Percentiles rank a stretch among this genome's conserved stretches.
phyloP scores from a whole-genome alignment of 306 rosid species.

The Quercus variabilis region DNA sequence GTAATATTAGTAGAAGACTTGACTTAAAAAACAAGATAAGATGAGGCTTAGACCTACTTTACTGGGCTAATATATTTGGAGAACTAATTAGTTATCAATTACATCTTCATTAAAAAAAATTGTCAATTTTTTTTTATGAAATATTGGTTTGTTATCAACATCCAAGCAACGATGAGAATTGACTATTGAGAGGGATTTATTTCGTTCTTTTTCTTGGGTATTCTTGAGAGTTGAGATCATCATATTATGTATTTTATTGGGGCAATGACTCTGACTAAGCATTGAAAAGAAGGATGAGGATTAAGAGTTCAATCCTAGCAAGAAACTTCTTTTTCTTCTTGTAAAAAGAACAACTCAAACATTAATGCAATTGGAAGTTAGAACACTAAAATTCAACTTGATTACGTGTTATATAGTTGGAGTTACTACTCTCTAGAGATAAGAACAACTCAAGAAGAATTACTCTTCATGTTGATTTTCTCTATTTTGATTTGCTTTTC shows the following conservation, averaged over 20 bases:
- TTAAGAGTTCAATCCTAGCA: background rate
- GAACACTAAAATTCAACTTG: constrained; percentile 3
- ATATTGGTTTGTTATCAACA: too few species aligned
- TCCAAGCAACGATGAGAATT: background rate
- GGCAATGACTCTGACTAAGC: background rate
- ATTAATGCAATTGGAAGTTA: background rate
- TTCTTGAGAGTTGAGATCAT: background rate
- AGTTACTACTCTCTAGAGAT: background rate
- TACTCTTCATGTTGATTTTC: too few species aligned
- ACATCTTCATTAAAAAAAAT: too few species aligned
- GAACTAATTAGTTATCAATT: too few species aligned
- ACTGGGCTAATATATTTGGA: too few species aligned
- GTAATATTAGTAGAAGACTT: too few species aligned
- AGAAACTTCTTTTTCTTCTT: too few species aligned
- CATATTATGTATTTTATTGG: constrained; percentile 1
- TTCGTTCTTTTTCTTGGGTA: background rate
- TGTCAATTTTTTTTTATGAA: too few species aligned
- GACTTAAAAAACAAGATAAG: too few species aligned
- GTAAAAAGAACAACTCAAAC: too few species aligned
- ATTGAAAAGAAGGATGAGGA: background rate
- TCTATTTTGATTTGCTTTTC: too few species aligned
- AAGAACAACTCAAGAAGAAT: background rate
- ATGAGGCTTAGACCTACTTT: too few species aligned
- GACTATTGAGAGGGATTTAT: background rate
- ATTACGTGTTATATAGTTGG: background rate